These are phyloP conservation scores for Pseudocercospora macadamiae DNA, from an alignment of 2,329 filamentous ascomycete genomes.

Conservation along the genomic window DNA sequence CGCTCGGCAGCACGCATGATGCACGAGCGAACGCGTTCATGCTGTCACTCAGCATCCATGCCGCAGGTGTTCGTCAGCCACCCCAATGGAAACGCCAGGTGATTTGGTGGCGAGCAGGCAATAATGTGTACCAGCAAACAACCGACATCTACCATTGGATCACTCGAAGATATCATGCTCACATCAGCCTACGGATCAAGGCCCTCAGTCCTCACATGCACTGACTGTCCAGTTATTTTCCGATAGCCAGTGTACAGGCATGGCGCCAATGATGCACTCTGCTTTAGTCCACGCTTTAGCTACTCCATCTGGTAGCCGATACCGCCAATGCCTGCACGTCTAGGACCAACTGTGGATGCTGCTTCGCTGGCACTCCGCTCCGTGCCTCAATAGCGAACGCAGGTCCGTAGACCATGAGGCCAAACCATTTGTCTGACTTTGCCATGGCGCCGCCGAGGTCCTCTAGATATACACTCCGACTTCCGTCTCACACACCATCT, in stretches of 20 bases:
- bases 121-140: not conserved
- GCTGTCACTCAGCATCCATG: too few relatives aligned
- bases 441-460: not conserved
- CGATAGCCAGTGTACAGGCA: too few relatives aligned
- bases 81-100: too few relatives aligned
- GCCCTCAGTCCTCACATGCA: not conserved
- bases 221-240: not conserved
- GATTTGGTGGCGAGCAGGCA: too few relatives aligned
- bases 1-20: too few relatives aligned
- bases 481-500: not conserved
- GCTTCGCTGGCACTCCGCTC: not conserved
- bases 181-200: not conserved
- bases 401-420: not conserved
- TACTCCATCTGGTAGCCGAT: not conserved
- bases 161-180: not conserved
- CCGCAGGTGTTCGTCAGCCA: too few relatives aligned
- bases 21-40: too few relatives aligned
- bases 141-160: not conserved
- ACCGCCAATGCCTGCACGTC: not conserved
- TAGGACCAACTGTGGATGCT: not conserved
- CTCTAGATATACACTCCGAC: not conserved
- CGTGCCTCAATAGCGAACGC: not conserved
- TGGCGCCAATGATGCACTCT: not conserved
- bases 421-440: not conserved
- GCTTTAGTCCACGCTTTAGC: not conserved